Conservation (phyloP, 73 alveolate genomes). For the Paramecium caudatum region DNA sequence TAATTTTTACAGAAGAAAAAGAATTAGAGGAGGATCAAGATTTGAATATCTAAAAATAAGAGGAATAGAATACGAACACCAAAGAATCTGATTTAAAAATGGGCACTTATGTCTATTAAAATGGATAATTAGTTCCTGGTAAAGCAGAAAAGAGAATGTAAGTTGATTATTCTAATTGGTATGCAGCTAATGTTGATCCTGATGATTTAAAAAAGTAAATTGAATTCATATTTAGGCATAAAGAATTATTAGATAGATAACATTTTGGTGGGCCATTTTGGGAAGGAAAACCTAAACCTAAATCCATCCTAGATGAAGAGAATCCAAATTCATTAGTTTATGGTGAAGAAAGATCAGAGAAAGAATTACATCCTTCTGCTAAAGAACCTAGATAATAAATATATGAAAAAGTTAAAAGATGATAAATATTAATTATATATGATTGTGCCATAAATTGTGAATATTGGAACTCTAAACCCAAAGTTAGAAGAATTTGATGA, state of each 20-base stretch:
- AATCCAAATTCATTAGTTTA: constrained; percentile 12
- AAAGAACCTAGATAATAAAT: constrained; percentile 9
- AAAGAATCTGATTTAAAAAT: neutral
- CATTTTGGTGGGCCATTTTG: constrained; percentile 91
- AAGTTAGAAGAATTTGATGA: constrained; percentile 54
- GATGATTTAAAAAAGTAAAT: constrained; percentile 66
- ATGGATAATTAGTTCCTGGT: constrained; percentile 89
- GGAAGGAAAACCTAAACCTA: constrained; percentile 87
- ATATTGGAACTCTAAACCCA: neutral
- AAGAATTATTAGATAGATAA: constrained; percentile 89
- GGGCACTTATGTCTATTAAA: constrained; percentile 73
- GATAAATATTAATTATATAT: constrained; percentile 4
- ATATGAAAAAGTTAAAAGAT: constrained; percentile 69
- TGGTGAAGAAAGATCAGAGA: constrained; percentile 40
- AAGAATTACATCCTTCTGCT: constrained; percentile 51
- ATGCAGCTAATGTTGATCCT: constrained; percentile 73
- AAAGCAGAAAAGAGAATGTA: constrained; percentile 82
- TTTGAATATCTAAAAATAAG: neutral
- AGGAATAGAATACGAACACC: neutral
- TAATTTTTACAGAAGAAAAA: neutral
- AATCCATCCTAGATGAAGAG: constrained; percentile 83
- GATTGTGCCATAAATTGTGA: neutral
- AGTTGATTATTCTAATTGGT: constrained; percentile 73
- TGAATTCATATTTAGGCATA: constrained; percentile 83
- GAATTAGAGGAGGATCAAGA: neutral